Percentiles rank a stretch among this genome's conserved stretches.
Evolutionary conservation across 1,284 basidiomycete species (phyloP).

Genomic region (Apiotrichum siamense): DNA sequence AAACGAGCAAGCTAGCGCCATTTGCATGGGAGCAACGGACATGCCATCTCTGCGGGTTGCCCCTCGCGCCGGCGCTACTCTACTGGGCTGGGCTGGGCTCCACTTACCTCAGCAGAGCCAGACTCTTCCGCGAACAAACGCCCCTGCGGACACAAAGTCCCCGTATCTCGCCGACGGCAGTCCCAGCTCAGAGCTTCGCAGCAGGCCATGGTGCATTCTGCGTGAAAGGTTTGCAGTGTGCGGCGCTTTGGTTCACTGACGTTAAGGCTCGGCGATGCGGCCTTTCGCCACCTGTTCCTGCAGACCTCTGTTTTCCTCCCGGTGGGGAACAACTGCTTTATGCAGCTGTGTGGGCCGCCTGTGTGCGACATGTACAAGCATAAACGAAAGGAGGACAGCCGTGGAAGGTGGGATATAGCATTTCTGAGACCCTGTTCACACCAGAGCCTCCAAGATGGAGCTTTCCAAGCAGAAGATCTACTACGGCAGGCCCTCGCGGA

Average conservation of each 20-base stretch:
- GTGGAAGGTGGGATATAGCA: background rate
- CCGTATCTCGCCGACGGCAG: conserved; percentile 11
- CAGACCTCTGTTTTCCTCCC: conserved; percentile 47
- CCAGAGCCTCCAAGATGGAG: background rate
- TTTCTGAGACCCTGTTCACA: background rate
- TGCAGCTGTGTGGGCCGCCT: conserved; percentile 49
- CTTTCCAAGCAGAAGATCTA: conserved; percentile 28
- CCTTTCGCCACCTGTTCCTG: conserved; percentile 48
- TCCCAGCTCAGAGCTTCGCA: conserved; percentile 21
- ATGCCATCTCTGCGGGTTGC: no score
- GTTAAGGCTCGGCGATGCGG: conserved; percentile 45
- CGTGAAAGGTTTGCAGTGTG: conserved; percentile 22
- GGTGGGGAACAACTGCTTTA: conserved; percentile 48
- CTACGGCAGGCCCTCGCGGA: conserved; percentile 34
- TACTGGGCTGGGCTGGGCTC: no score
- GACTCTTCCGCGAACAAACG: background rate
- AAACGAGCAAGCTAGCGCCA: no score
- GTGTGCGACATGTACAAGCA: conserved; percentile 37
- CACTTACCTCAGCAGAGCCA: no score
- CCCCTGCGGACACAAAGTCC: background rate
- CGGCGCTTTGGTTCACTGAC: background rate
- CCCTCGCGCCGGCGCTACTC: no score
- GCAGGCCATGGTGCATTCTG: conserved; percentile 26
- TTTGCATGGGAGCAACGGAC: no score
- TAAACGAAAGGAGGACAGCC: conserved; percentile 1